These are phyloP conservation scores for Caryocar brasiliense DNA, from an alignment of 441 rosid species.

Conservation along the genomic window DNA sequence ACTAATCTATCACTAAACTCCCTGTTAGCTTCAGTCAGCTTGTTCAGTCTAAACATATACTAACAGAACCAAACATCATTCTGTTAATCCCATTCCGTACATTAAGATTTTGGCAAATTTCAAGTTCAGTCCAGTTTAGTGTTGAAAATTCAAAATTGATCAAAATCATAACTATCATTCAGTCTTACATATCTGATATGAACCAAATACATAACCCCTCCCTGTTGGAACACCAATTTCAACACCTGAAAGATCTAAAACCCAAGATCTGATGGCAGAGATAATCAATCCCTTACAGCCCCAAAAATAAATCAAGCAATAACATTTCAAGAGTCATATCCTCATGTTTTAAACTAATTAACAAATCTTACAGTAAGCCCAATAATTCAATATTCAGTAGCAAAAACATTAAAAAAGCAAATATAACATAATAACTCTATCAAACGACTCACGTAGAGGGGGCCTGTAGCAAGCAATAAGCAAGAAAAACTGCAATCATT, in stretches of 20 bases:
- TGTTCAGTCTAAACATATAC: too few relatives aligned
- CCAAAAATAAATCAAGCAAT: not conserved
- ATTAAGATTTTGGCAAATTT: too few relatives aligned
- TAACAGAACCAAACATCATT: too few relatives aligned
- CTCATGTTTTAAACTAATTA: not conserved
- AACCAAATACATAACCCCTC: too few relatives aligned
- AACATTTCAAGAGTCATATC: not conserved
- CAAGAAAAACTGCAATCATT: constrained; percentile 95
- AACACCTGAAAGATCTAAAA: not conserved
- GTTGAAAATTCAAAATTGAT: too few relatives aligned
- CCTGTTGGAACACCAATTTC: too few relatives aligned
- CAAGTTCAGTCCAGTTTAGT: too few relatives aligned
- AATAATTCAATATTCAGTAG: not conserved
- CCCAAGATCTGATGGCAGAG: not conserved
- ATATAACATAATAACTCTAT: not conserved
- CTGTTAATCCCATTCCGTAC: too few relatives aligned
- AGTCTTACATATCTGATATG: too few relatives aligned
- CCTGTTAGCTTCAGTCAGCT: too few relatives aligned
- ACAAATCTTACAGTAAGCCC: not conserved
- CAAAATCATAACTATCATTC: too few relatives aligned
- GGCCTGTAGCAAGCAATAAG: constrained; percentile 94
- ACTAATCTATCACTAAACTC: too few relatives aligned
- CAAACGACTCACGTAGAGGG: constrained; percentile 74
- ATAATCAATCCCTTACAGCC: not conserved
- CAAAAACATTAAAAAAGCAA: not conserved